Conservation (phyloP, 140 eudicot genomes). For the Anethum foeniculum region DNA sequence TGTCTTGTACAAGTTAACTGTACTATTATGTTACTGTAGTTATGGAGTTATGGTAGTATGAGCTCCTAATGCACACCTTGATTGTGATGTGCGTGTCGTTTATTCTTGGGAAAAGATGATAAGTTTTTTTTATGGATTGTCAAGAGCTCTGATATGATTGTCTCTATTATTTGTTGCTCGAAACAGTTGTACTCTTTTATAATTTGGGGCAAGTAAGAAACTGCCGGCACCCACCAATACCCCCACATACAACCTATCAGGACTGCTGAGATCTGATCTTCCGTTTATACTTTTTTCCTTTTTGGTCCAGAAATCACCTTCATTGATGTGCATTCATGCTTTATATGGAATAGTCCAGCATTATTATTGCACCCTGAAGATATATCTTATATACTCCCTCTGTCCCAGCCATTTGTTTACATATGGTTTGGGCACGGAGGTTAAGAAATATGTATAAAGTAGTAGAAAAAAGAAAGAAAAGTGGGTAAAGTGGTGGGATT, state of each 20-base stretch:
- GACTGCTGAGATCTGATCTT: neutral
- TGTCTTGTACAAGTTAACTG: slow-evolving; percentile 4
- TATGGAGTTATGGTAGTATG: neutral
- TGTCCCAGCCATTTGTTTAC: too few species aligned
- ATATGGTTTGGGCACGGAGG: too few species aligned
- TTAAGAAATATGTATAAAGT: too few species aligned
- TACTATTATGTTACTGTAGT: neutral
- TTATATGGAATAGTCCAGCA: neutral
- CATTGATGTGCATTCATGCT: neutral
- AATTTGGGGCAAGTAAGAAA: neutral
- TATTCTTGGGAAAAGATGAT: neutral
- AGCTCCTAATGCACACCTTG: neutral
- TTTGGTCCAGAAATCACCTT: neutral
- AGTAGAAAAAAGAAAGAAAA: too few species aligned
- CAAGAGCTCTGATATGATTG: neutral
- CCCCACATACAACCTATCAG: neutral
- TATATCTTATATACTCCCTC: neutral
- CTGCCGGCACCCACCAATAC: neutral
- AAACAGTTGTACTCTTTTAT: neutral
- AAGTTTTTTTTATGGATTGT: neutral
- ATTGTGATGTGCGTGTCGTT: neutral
- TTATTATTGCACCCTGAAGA: neutral
- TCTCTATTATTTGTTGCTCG: neutral
- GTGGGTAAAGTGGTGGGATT: too few species aligned
- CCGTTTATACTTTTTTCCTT: neutral